phyloP scores from a whole-genome alignment of 371 early-diverging fungal genomes.

The Mucor saturninus region DNA sequence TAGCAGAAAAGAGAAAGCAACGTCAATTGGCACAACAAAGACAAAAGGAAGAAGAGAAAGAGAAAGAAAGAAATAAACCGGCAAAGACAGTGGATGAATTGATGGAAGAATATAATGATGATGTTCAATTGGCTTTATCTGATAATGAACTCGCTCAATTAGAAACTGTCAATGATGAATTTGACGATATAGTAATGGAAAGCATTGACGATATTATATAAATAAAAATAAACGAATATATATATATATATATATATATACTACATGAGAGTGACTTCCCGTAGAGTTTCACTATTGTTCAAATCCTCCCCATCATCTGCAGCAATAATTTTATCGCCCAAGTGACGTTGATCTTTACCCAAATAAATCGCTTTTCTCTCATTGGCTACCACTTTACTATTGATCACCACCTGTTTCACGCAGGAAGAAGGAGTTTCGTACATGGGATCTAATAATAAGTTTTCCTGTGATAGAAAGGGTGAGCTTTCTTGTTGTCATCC shows the following conservation, averaged over 20 bases:
- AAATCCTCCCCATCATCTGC: slow-evolving; percentile 35
- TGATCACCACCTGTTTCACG: slow-evolving; percentile 72
- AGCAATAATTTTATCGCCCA: slow-evolving; percentile 36
- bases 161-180: too few species aligned
- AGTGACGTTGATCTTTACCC: slow-evolving; percentile 56
- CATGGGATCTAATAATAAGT: slow-evolving; percentile 77
- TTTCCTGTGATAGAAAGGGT: slow-evolving; percentile 44
- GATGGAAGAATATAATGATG: not conserved
- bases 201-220: too few species aligned
- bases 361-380: slow-evolving; percentile 70
- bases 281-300: not conserved
- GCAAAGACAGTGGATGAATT: not conserved
- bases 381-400: slow-evolving; percentile 64
- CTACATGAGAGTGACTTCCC: slow-evolving; percentile 16
- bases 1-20: slow-evolving; percentile 14
- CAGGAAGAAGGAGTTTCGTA: slow-evolving; percentile 78
- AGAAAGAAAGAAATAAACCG: not conserved
- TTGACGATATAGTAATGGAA: too few species aligned
- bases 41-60: not conserved
- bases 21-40: slow-evolving; percentile 2
- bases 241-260: not conserved
- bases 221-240: not conserved
- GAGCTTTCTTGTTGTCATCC: too few species aligned
- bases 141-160: not conserved
- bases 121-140: not conserved